Percentiles rank a stretch among this genome's conserved stretches.
Evolutionary conservation across 495 filamentous ascomycete species (phyloP).

Genomic region (Tuber magnatum): DNA sequence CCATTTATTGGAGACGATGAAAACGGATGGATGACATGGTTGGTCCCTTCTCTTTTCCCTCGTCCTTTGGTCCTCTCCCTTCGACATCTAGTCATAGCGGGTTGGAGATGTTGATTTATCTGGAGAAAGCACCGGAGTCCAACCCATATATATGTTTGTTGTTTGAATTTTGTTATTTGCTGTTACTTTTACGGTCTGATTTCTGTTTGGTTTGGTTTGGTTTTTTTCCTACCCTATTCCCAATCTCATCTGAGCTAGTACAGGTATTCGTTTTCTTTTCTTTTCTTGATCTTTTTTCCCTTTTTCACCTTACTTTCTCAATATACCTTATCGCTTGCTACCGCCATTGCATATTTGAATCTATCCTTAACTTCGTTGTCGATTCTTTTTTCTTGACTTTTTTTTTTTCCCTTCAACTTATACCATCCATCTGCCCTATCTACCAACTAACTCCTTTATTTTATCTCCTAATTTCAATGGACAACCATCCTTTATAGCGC

Average conservation of each 20-base stretch:
- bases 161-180: slow-evolving; percentile 17
- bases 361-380: background rate
- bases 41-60: background rate
- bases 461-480: slow-evolving; percentile 1
- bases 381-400: background rate
- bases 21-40: slow-evolving; percentile 18
- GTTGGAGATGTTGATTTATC: background rate
- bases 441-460: background rate
- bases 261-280: slow-evolving; percentile 24
- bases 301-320: slow-evolving; percentile 13
- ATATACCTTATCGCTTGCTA: slow-evolving; percentile 32
- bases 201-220: slow-evolving; percentile 26
- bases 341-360: background rate
- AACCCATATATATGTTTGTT: slow-evolving; percentile 14
- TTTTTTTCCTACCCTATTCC: slow-evolving; percentile 11
- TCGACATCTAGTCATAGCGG: background rate
- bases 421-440: background rate
- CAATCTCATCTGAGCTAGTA: slow-evolving; percentile 24
- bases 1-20: slow-evolving; percentile 23
- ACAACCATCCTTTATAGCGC: background rate
- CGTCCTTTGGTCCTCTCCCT: background rate
- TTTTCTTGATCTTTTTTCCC: too few relatives aligned
- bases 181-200: slow-evolving; percentile 30
- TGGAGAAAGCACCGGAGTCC: background rate
- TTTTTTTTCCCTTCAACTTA: background rate